Evolutionary conservation across 2,329 filamentous ascomycete genomes (phyloP), one percentile per base, ranked within the genome.

Genomic region (Truncatella angustata): DNA sequence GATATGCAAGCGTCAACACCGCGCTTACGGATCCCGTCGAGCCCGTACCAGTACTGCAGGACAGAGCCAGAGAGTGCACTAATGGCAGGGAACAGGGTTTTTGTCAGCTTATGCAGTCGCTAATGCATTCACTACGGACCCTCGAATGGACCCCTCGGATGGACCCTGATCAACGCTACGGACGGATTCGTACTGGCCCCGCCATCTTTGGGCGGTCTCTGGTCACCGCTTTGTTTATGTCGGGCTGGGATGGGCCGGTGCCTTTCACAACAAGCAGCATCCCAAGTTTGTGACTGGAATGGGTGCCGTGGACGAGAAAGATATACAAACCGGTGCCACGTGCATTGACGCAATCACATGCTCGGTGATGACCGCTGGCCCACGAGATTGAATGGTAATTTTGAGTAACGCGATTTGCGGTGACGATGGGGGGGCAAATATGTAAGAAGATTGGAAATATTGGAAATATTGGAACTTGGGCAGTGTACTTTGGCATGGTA

Each of bases 321-420:
- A 24, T 7, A 44, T 11, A 44, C 40, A 44, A 44, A 24, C 23
- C 10, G 40, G 11, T 23, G 40, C 40, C 40, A 44, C 40, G 40
- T 44, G 40, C 40, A 26, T 44, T 44, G 21, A 44, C 28, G 40
- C 40, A 28, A 26, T 5, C 11, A 9, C 24, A 44, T 24, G 18
- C 40, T 44, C 40, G 40, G 40, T 44, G 21, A 26, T 44, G 40
- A 24, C 40, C 40, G 40, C 14, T n/a, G 21, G 28, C 40, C 28
- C 24, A 44, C 18, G 40, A 23, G 20, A 44, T 44, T 44, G 11
- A 40, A 18, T 23, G 40, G n/a, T n/a, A 16, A 44, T 26, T 23
- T 16, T n/a, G 16, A 21, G 24, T 44, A 21, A 44, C 21, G 40
- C 40, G 40, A 44, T 44, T 44, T 34, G 43, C 43, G 43, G 43